A percentile compares a stretch with the other conserved stretches of the same genome.
Evolutionary conservation across 2,329 filamentous ascomycete species (phyloP).

Genomic region (Trichoderma simmonsii): DNA sequence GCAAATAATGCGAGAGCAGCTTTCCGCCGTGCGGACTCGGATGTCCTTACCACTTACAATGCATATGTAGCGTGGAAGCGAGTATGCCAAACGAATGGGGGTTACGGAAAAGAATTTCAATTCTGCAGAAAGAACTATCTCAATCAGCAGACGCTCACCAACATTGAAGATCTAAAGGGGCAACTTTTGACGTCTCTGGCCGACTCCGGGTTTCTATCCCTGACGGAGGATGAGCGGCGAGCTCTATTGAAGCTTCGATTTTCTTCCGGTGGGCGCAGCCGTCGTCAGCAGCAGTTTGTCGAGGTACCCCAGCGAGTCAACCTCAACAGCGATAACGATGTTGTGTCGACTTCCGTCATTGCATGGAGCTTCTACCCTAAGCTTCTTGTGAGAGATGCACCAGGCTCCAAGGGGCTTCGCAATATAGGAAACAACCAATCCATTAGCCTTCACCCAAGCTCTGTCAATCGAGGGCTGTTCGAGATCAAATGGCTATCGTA

Average conservation of each 20-base stretch:
- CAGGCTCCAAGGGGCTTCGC: conserved; percentile 70
- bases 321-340: conserved; percentile 73
- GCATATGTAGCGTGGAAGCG: conserved; percentile 88
- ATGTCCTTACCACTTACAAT: conserved; percentile 89
- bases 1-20: conserved; percentile 74
- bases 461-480: conserved; percentile 73
- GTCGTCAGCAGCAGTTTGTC: conserved; percentile 72
- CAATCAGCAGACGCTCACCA: conserved; percentile 79
- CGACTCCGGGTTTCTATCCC: conserved; percentile 76
- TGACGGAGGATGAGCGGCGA: conserved; percentile 70
- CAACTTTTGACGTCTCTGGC: conserved; percentile 82
- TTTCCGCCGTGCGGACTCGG: conserved; percentile 85
- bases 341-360: conserved; percentile 75
- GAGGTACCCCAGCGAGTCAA: conserved; percentile 74
- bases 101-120: conserved; percentile 69
- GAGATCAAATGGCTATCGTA: conserved; percentile 83
- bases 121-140: conserved; percentile 96
- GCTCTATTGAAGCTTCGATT: conserved; percentile 67
- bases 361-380: conserved; percentile 97
- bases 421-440: conserved; percentile 92
- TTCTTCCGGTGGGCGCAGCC: conserved; percentile 46
- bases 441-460: conserved; percentile 82
- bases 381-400: conserved; percentile 73
- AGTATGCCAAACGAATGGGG: conserved; percentile 64
- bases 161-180: conserved; percentile 93